Percentiles rank a stretch among this genome's conserved stretches.
These are phyloP conservation scores for Pueraria montana DNA, from an alignment of 306 rosid genomes.

Conservation along the genomic window DNA sequence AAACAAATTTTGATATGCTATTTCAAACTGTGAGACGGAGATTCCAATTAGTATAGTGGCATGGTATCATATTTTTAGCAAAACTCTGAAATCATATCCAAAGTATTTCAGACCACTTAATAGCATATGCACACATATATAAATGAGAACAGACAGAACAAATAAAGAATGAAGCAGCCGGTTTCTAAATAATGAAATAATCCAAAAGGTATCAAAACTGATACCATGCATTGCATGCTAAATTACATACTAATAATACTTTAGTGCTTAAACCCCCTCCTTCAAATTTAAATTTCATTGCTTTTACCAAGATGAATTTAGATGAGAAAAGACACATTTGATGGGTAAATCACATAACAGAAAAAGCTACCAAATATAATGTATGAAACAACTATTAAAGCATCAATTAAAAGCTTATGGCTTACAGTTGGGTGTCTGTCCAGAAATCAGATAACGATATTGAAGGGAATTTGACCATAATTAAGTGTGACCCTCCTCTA, in stretches of 20 bases:
- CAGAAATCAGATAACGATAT: slow-evolving; percentile 12
- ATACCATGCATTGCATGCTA: slow-evolving; percentile 1
- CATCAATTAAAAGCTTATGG: slow-evolving; percentile 17
- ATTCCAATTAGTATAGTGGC: slow-evolving; percentile 10
- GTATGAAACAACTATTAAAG: background rate
- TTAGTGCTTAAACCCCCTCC: slow-evolving; percentile 2
- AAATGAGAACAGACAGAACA: background rate
- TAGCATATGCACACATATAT: background rate
- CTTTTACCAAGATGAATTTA: slow-evolving; percentile 18
- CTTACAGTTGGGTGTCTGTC: background rate
- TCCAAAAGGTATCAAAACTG: background rate
- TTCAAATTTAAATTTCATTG: slow-evolving; percentile 12
- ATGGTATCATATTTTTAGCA: slow-evolving; percentile 22
- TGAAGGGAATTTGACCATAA: slow-evolving; percentile 10
- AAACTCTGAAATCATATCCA: slow-evolving; percentile 36
- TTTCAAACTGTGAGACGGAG: slow-evolving; percentile 31
- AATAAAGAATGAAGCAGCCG: background rate
- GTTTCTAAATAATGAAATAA: slow-evolving; percentile 6
- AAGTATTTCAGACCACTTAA: slow-evolving; percentile 28
- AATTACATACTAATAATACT: background rate
- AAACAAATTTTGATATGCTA: background rate
- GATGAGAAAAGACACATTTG: background rate
- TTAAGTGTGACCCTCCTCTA: background rate
- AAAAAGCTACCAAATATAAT: background rate
- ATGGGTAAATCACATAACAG: slow-evolving; percentile 11